A percentile compares a stretch with the other conserved stretches of the same genome.
Evolutionary conservation across 305 asterid species (phyloP).

Genomic region (Fraxinus dipetala): DNA sequence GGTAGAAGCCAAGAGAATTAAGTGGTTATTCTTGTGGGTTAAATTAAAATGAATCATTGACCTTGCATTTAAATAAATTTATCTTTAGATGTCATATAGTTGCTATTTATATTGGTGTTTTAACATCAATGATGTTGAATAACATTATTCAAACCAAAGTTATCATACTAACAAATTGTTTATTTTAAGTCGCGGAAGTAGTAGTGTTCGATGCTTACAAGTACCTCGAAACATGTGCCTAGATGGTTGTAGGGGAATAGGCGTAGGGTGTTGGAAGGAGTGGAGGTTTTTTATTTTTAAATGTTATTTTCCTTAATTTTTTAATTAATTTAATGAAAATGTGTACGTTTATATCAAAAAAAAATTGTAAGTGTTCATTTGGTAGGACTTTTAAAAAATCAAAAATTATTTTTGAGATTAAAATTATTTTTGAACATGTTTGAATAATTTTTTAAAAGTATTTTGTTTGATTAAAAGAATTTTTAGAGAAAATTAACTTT

Average conservation of each 20-base stretch:
- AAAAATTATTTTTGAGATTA: too few relatives aligned
- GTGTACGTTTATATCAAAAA: too few relatives aligned
- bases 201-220: neutral
- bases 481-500: neutral
- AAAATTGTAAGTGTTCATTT: too few relatives aligned
- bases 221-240: neutral
- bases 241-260: neutral
- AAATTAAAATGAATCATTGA: too few relatives aligned
- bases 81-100: neutral
- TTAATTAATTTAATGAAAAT: too few relatives aligned
- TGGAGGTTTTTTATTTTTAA: neutral
- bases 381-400: neutral
- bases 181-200: neutral
- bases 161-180: neutral
- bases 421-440: too few relatives aligned
- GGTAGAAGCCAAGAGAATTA: neutral
- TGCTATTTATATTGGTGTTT: neutral
- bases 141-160: too few relatives aligned
- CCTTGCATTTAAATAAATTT: too few relatives aligned
- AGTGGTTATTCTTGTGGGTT: neutral
- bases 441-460: neutral
- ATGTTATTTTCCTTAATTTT: neutral
- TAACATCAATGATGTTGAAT: neutral
- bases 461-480: too few relatives aligned
- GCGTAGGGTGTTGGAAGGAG: neutral